Percentiles rank a stretch among this genome's conserved stretches.
phyloP scores from a whole-genome alignment of 129 eudicot species.

The Solidago caesia region DNA sequence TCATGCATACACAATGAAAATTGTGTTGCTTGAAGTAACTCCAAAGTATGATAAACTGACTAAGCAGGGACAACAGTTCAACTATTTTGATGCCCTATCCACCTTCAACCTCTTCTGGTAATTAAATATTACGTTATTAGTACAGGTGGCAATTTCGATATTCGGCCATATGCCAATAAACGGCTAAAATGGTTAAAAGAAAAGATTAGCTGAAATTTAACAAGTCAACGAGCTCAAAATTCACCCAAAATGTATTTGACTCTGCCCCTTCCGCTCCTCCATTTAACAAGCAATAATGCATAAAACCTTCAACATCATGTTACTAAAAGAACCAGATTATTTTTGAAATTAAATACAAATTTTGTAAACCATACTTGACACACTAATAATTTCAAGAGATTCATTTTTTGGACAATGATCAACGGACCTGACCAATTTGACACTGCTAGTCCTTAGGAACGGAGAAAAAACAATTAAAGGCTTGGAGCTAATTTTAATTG shows the following conservation, averaged over 20 bases:
- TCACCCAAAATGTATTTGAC: neutral
- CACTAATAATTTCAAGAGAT: neutral
- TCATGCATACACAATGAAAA: neutral
- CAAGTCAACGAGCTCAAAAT: neutral
- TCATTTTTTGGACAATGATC: neutral
- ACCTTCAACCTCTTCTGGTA: neutral
- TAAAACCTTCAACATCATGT: neutral
- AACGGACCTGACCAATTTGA: neutral
- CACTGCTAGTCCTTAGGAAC: neutral
- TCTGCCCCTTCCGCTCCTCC: neutral
- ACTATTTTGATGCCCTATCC: neutral
- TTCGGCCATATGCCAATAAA: neutral
- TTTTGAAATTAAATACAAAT: neutral
- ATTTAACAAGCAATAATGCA: neutral
- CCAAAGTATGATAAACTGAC: conserved; percentile 4
- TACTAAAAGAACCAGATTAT: neutral
- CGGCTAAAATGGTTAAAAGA: neutral
- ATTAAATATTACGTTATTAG: neutral
- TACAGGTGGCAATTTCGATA: neutral
- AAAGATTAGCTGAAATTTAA: neutral
- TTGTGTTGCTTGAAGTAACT: neutral
- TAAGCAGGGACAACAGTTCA: neutral
- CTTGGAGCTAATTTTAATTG: neutral
- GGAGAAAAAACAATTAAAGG: neutral
- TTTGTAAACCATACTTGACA: neutral